phyloP scores from a whole-genome alignment of 768 basidiomycete genomes.

The Amanita brunnescens region DNA sequence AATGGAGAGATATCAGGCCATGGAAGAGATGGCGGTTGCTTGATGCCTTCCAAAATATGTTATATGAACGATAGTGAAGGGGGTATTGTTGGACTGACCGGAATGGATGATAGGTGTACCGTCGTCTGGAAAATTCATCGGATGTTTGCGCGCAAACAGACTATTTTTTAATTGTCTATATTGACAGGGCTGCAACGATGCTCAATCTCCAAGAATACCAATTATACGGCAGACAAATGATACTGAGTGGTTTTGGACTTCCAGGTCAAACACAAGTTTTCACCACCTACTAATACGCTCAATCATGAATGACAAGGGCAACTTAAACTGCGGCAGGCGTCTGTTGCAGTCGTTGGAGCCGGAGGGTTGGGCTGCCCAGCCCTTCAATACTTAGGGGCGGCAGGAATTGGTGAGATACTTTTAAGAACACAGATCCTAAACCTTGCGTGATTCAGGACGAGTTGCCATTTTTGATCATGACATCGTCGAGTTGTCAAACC shows the following conservation, averaged over 20 bases:
- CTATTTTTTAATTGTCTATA: neutral
- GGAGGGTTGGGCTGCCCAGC: slow-evolving; percentile 96
- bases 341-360: slow-evolving; percentile 85
- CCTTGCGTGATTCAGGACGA: slow-evolving; percentile 43
- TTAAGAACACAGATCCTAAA: neutral
- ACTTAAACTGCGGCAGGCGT: slow-evolving; percentile 64
- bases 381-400: slow-evolving; percentile 87
- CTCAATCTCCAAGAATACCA: slow-evolving; percentile 62
- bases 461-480: slow-evolving; percentile 90
- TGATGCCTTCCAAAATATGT: neutral
- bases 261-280: slow-evolving; percentile 39
- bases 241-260: slow-evolving; percentile 81
- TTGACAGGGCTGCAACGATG: slow-evolving; percentile 5
- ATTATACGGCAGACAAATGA: slow-evolving; percentile 96
- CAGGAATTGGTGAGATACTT: slow-evolving; percentile 68
- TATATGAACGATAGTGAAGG: neutral
- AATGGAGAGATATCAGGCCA: slow-evolving; percentile 84
- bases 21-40: slow-evolving; percentile 38
- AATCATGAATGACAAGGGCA: slow-evolving; percentile 49
- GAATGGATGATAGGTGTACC: slow-evolving; percentile 28
- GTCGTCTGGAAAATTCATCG: slow-evolving; percentile 19
- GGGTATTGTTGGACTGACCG: slow-evolving; percentile 16
- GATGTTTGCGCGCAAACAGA: slow-evolving; percentile 9
- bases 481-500: slow-evolving; percentile 78
- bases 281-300: slow-evolving; percentile 2